Conservation (phyloP, 1,284 basidiomycete genomes). For the Boletus sp. region DNA sequence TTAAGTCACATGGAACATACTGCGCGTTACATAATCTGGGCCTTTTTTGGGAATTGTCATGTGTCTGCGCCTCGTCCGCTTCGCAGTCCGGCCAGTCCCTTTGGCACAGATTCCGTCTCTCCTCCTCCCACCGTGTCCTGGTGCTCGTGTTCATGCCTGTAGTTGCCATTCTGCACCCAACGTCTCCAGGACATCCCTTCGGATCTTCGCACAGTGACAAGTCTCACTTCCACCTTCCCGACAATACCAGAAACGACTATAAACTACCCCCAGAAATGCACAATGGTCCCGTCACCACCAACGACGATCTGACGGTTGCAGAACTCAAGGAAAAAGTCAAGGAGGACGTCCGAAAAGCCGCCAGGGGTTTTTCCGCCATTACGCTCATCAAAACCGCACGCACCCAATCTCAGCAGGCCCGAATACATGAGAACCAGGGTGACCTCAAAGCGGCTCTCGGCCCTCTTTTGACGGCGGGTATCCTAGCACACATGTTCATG, state of each 20-base stretch:
- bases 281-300: conserved; percentile 27
- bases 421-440: conserved; percentile 48
- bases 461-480: conserved; percentile 56
- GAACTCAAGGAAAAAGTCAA: conserved; percentile 65
- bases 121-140: not conserved
- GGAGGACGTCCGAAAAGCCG: conserved; percentile 50
- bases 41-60: not conserved
- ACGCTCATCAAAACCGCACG: conserved; percentile 59
- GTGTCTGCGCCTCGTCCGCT: conserved; percentile 4
- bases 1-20: conserved; percentile 21
- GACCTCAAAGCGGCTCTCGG: conserved; percentile 58
- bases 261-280: conserved; percentile 26
- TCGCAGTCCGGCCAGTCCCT: conserved; percentile 16
- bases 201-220: conserved; percentile 29
- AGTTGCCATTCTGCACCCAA: conserved; percentile 34
- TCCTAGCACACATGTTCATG: conserved; percentile 53
- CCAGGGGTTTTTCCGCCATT: conserved; percentile 50
- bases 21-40: conserved; percentile 30
- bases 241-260: conserved; percentile 16
- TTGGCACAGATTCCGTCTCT: conserved; percentile 8
- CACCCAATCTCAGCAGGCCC: conserved; percentile 48
- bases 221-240: conserved; percentile 19
- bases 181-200: conserved; percentile 31
- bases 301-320: conserved; percentile 42
- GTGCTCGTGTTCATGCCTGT: conserved; percentile 36